Percentiles rank a stretch among this genome's conserved stretches.
Evolutionary conservation across 148 eudicot genomes (phyloP).

Genomic region (Rhododendron mucronatum): DNA sequence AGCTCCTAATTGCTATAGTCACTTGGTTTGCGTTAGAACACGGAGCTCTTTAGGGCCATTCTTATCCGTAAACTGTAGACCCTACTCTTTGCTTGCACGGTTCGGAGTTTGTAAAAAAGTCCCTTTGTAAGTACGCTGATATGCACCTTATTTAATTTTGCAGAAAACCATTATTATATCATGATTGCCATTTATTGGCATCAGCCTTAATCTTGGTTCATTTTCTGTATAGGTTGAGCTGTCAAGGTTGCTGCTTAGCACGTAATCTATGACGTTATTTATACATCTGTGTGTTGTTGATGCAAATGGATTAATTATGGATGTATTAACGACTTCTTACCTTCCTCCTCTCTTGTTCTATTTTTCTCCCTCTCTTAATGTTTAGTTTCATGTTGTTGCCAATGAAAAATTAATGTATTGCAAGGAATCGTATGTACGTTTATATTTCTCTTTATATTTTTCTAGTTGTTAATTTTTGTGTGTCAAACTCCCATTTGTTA

Average conservation of each 20-base stretch:
- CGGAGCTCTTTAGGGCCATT: not conserved
- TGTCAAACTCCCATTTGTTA: not conserved
- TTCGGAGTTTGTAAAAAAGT: not conserved
- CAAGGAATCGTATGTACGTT: not conserved
- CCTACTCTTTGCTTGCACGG: not conserved
- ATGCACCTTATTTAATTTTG: not conserved
- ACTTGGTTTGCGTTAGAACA: not conserved
- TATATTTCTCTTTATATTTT: not conserved
- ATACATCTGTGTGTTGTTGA: not conserved
- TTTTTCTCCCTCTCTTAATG: not conserved
- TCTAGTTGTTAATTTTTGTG: not conserved
- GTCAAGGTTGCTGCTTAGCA: not conserved
- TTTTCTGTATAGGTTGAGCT: not conserved
- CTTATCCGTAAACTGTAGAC: not conserved
- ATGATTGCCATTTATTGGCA: not conserved
- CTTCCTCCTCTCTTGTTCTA: not conserved
- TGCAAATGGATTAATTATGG: not conserved
- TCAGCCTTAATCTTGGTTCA: not conserved
- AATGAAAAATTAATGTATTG: not conserved
- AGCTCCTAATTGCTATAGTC: not conserved
- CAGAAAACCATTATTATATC: not conserved
- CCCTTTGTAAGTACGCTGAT: not conserved
- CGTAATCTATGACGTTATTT: not conserved
- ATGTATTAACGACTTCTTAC: not conserved
- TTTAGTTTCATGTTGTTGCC: not conserved